Evolutionary conservation across 805 yeast species (phyloP), one percentile per base, ranked within the genome.

Genomic region (Candida piceae): DNA sequence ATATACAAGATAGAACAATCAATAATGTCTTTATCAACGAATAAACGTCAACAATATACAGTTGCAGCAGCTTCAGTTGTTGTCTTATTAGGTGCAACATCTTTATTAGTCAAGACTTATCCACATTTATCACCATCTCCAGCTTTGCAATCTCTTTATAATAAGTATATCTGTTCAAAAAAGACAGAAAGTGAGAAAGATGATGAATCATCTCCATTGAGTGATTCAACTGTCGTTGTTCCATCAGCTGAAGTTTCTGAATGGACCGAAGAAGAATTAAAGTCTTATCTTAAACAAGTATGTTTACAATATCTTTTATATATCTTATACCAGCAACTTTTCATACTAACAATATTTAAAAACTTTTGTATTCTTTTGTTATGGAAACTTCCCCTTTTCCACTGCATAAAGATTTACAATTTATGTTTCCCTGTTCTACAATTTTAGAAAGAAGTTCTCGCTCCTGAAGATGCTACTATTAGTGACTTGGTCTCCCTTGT

Each of bases 401-500:
- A n/a, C n/a, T n/a, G n/a, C n/a, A n/a, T n/a, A n/a, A n/a, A n/a
- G n/a, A n/a, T n/a, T n/a, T n/a, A n/a, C n/a, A n/a, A n/a, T n/a
- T n/a, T n/a, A n/a, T 20, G 22, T 20, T 20, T 20, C 9, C 9
- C 9, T 7, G 6, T 20, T 20, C n/a, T 5, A 18, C 12, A 8
- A 4, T 27, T 41, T 35, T 40, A 69, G 74, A 67, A 69, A 67
- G 73, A 69, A 51, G 58, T 68, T 60, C 51, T 55, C 51, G 56
- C 68, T 60, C 70, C 74, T 50, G 56, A 62, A 52, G 57, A 63
- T 62, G 66, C 70, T 62, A 53, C 69, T 62, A 62, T 58, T 57
- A 58, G 58, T 57, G 64, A 62, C 58, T 69, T 69, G 63, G 63
- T 69, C 49, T 46, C 74, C 67, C 64, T 68, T 59, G 69, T 64